Base-by-base conservation (phyloP, 345 rosid genomes). In the Rhizophora mangle region DNA sequence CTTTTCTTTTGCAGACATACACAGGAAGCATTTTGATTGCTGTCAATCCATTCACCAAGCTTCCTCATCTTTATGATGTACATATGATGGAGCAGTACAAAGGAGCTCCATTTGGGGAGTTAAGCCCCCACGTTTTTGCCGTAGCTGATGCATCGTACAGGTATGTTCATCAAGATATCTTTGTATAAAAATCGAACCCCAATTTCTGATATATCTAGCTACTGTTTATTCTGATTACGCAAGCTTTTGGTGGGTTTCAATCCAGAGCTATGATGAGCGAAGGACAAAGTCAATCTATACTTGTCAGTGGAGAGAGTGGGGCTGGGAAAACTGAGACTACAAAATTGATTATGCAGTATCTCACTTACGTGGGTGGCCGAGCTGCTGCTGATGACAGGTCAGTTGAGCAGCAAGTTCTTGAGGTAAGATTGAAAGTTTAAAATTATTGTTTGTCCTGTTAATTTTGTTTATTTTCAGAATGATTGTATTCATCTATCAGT, bases 321-420 rank as follows among this genome's bases (percentile, higher is more conserved):
- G 97, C 99, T 66, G 99, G 99, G 53, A 95, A 95, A 87, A 95
- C 99, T n/a, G 99, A 95, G 89, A 95, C 99, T 19, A 95, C 99
- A 43, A 95, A 95, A 79, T 80, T 95, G 56, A 91, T 95, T 70
- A 92, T 95, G 97, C 97, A 92, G 81, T 95, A 92, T 78, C 97
- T 95, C 67, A 88, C 99, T 55, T 95, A 82, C 80, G 96, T 95
- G 72, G 99, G 99, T 72, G 99, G 99, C 8, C 93, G 96, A 64
- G 90, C 89, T 64, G 90, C 87, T 80, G 90, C 80, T 60, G 97
- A 88, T 74, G 92, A 92, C 74, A 80, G 93, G 84, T 85, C 89
- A 18, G 97, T 92, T 67, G 99, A 92, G 84, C 99, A 95, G 81
- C 96, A 95, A 89, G 96, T 95, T 75, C 96, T 95, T 69, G 99